Conservation (phyloP, 129 eudicot genomes). For the Ambrosia trifida region DNA sequence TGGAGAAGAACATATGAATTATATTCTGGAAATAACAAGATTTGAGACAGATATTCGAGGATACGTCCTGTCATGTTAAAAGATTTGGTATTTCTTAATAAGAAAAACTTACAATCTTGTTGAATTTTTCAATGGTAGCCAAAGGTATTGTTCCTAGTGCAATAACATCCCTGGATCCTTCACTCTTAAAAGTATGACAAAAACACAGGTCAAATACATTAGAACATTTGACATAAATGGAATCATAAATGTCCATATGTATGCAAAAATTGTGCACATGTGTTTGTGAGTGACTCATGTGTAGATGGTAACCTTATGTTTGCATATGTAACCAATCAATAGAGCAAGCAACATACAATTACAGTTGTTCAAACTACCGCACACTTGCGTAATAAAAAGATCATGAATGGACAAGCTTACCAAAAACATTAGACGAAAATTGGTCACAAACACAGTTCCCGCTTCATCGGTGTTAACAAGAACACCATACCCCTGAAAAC, state of each 20-base stretch:
- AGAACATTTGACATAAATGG: background rate
- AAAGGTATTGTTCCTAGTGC: conserved; percentile 91
- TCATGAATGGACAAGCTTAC: conserved; percentile 50
- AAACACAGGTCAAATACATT: conserved; percentile 26
- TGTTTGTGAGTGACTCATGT: conserved; percentile 10
- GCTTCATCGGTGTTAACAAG: conserved; percentile 96
- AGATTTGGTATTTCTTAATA: background rate
- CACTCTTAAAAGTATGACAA: conserved; percentile 55
- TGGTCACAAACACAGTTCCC: conserved; percentile 83
- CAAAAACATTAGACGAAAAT: conserved; percentile 89
- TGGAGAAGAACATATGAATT: conserved; percentile 10
- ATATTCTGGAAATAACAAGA: too few species aligned
- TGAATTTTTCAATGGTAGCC: conserved; percentile 88
- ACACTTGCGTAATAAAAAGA: background rate
- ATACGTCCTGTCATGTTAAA: conserved; percentile 5
- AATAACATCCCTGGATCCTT: conserved; percentile 70
- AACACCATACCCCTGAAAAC: conserved; percentile 74
- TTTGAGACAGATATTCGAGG: background rate
- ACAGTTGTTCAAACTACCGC: background rate
- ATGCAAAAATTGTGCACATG: background rate
- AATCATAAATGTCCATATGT: conserved; percentile 5
- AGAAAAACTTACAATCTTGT: conserved; percentile 71
- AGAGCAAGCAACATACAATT: background rate
- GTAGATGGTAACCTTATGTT: conserved; percentile 13
- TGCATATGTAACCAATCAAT: background rate